Evolutionary conservation across 2,329 filamentous ascomycete species (phyloP), one percentile per base, ranked within the genome.

Genomic region (Aspergillus fumigatus): DNA sequence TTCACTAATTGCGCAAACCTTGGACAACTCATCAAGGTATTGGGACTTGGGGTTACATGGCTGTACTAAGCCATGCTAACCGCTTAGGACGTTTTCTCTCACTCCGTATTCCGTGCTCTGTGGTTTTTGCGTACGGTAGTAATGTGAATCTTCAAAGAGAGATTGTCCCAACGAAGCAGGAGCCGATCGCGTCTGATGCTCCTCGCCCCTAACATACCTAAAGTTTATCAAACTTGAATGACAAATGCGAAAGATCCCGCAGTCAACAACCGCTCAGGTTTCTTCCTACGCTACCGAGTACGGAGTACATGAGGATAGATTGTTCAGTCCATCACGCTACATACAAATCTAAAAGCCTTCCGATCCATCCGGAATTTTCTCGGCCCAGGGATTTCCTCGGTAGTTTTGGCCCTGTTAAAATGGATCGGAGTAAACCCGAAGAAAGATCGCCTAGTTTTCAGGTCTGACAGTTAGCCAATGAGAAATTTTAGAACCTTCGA

Each of bases 401-500:
- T 58, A 62, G 32, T 63, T 63, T 63, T 60, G 53, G n/a, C 53
- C 52, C 48, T 50, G 45, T 43, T 43, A 55, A 27, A 32, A 7
- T 47, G 21, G 2, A 32, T 60, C 65, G 65, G 65, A 67, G 62
- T 60, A 53, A 57, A 59, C 48, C 40, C 53, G 47, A 50, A 57
- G 60, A 54, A n/a, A n/a, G n/a, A n/a, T 67, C 64, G 59, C 55
- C 64, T 49, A 65, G 58, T 56, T 50, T 57, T 56, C 50, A 47
- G 51, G 56, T 29, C 48, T 48, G 51, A 10, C 48, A 27, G 21
- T 6, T 23, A 52, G 32, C 53, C 53, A 55, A 55, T 55, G n/a
- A 55, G 7, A 48, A 7, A 32, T 25, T 14, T 7, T 19, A 14
- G 11, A 14, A 29, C 11, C 32, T 23, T 27, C 1, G 17, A 26